Evolutionary conservation across 1,284 basidiomycete genomes (phyloP).

Genomic region (Retiboletus fuscus): DNA sequence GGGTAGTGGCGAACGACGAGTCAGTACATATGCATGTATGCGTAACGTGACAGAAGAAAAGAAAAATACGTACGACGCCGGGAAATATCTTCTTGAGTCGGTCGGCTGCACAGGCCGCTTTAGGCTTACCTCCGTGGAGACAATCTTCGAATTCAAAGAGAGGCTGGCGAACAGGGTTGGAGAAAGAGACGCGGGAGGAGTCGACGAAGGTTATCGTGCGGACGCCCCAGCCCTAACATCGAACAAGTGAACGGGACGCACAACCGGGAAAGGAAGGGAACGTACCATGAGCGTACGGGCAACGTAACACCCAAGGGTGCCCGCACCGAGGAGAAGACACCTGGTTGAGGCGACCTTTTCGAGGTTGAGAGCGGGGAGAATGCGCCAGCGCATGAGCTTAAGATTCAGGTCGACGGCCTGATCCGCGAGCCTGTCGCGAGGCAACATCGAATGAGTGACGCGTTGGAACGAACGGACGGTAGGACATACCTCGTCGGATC

Average conservation of each 20-base stretch:
- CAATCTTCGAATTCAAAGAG: constrained; percentile 96
- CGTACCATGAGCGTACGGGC: constrained; percentile 87
- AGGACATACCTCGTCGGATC: constrained; percentile 77
- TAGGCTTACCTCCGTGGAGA: constrained; percentile 91
- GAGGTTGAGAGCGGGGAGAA: constrained; percentile 89
- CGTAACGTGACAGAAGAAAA: background rate
- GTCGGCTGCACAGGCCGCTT: constrained; percentile 93
- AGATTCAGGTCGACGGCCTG: constrained; percentile 98
- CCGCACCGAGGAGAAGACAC: constrained; percentile 87
- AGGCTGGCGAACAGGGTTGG: constrained; percentile 96
- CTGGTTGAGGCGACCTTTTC: constrained; percentile 86
- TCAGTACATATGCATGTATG: no score
- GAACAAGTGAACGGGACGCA: background rate
- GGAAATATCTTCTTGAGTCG: constrained; percentile 91
- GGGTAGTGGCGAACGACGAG: background rate
- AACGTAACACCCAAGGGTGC: constrained; percentile 99
- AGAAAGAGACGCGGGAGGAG: constrained; percentile 91
- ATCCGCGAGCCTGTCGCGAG: constrained; percentile 77
- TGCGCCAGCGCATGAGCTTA: constrained; percentile 98
- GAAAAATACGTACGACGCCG: constrained; percentile 70
- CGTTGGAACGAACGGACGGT: background rate
- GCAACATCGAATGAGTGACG: background rate
- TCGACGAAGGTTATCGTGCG: constrained; percentile 94
- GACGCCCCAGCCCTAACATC: constrained; percentile 89
- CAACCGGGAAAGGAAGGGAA: constrained; percentile 30